phyloP scores from a whole-genome alignment of 106 monocot species.

The Agapanthus africanus region DNA sequence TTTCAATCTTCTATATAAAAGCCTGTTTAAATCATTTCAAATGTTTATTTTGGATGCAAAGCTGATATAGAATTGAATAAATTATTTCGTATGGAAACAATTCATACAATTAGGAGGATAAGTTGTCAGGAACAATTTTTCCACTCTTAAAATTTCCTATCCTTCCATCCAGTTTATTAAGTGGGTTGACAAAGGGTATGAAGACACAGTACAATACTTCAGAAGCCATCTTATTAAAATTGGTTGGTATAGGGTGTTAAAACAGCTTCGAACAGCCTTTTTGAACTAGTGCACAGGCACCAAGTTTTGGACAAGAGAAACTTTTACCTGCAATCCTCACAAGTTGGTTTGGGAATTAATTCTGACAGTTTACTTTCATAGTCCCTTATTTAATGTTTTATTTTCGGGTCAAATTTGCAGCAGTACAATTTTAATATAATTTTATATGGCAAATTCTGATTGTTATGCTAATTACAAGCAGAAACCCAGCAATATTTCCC shows the following conservation, averaged over 20 bases:
- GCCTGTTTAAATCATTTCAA: slow-evolving; percentile 4
- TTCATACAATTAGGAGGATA: too few relatives aligned
- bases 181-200: too few relatives aligned
- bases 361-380: not conserved
- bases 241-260: too few relatives aligned
- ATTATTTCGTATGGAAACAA: too few relatives aligned
- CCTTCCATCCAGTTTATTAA: too few relatives aligned
- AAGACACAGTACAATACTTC: too few relatives aligned
- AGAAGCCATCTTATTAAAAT: too few relatives aligned
- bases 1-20: slow-evolving; percentile 6
- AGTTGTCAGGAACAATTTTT: too few relatives aligned
- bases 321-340: not conserved
- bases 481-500: not conserved
- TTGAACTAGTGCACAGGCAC: not conserved
- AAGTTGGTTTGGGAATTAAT: not conserved
- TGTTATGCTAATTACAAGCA: not conserved
- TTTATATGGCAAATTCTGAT: not conserved
- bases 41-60: not conserved
- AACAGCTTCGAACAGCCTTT: not conserved
- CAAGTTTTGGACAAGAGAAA: not conserved
- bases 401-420: not conserved
- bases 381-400: not conserved
- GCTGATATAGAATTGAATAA: too few relatives aligned
- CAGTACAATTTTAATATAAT: not conserved
- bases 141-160: too few relatives aligned